Percentiles rank a stretch among this genome's conserved stretches.
These are phyloP conservation scores for Rubus idaeus DNA, from an alignment of 306 rosid genomes.

Conservation along the genomic window DNA sequence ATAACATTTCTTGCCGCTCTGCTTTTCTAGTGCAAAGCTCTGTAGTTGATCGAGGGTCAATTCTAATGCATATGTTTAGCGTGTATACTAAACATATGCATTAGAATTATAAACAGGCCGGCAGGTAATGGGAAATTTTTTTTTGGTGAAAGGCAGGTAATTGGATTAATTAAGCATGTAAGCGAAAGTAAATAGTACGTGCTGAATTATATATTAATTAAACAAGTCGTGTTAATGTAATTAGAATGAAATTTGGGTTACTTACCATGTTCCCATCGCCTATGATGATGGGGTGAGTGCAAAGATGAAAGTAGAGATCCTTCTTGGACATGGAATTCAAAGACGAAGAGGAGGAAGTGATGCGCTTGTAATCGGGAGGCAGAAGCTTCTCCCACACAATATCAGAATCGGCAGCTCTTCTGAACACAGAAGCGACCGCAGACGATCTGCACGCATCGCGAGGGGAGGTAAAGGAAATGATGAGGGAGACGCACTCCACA, in stretches of 20 bases:
- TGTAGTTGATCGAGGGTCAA: constrained; percentile 10
- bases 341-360: constrained; percentile 4
- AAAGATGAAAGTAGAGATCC: constrained; percentile 27
- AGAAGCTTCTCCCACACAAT: constrained; percentile 25
- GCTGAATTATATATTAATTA: no score
- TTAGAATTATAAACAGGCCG: no score
- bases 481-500: constrained; percentile 15
- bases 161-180: no score
- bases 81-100: no score
- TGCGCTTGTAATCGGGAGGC: constrained; percentile 12
- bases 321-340: constrained; percentile 20
- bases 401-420: constrained; percentile 15
- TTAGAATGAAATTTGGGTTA: not conserved
- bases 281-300: constrained; percentile 15
- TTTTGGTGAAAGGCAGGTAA: no score
- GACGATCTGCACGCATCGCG: constrained; percentile 23
- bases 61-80: no score
- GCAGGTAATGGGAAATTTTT: no score
- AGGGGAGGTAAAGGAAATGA: constrained; percentile 15
- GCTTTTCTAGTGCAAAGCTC: constrained; percentile 41
- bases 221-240: no score
- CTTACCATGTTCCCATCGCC: constrained; percentile 15
- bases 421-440: constrained; percentile 3
- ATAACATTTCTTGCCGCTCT: constrained; percentile 44
- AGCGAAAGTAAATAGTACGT: no score